A percentile compares a stretch with the other conserved stretches of the same genome.
Conservation (phyloP, 192 early-diverging fungal species). For the Coemansia sp. region DNA sequence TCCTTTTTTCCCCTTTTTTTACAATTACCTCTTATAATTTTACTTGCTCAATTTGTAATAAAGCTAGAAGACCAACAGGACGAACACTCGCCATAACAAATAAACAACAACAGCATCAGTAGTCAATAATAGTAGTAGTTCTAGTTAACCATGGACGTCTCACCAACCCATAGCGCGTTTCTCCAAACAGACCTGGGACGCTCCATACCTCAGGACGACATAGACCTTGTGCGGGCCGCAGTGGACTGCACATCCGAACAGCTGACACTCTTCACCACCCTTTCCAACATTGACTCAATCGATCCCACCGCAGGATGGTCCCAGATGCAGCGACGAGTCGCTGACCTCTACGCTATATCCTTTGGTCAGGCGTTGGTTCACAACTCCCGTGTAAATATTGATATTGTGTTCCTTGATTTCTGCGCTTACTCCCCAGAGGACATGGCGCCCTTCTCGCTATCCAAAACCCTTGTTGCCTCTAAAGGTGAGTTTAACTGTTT, state of each 20-base stretch:
- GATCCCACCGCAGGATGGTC: conserved; percentile 26
- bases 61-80: no score
- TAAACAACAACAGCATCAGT: no score
- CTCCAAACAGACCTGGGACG: conserved; percentile 15
- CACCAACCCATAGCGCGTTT: conserved; percentile 24
- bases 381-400: conserved; percentile 3
- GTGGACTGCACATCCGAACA: conserved; percentile 23
- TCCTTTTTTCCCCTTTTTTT: neutral
- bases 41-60: no score
- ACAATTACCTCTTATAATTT: neutral
- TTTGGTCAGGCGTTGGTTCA: conserved; percentile 21
- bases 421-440: conserved; percentile 44
- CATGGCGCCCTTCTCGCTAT: conserved; percentile 27
- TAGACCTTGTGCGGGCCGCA: conserved; percentile 26
- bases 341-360: conserved; percentile 40
- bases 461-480: conserved; percentile 14
- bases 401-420: conserved; percentile 46
- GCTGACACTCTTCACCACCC: conserved; percentile 36
- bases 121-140: no score
- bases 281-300: conserved; percentile 3
- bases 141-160: conserved; percentile 15
- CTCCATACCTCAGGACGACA: conserved; percentile 19
- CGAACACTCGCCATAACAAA: no score
- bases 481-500: conserved; percentile 14
- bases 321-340: conserved; percentile 47